A percentile compares a stretch with the other conserved stretches of the same genome.
Evolutionary conservation across 805 yeast genomes (phyloP).

Genomic region (Candida insectalens): DNA sequence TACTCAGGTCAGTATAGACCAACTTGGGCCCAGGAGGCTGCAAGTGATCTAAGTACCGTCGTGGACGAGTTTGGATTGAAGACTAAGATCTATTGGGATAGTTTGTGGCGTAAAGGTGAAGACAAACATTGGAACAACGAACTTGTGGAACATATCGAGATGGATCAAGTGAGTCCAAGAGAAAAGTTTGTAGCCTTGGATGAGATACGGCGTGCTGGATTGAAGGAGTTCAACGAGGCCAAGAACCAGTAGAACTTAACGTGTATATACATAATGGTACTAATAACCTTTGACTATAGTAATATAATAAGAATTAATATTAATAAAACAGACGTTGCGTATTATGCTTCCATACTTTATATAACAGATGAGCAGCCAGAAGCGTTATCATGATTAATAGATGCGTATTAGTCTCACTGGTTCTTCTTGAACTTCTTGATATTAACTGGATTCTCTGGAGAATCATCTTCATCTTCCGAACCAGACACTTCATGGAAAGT

Average conservation of each 20-base stretch:
- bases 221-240: slow-evolving; percentile 10
- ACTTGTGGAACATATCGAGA: slow-evolving; percentile 48
- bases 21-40: slow-evolving; percentile 82
- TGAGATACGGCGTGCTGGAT: slow-evolving; percentile 35
- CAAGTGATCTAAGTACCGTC: slow-evolving; percentile 68
- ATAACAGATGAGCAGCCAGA: too few relatives aligned
- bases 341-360: too few relatives aligned
- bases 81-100: slow-evolving; percentile 70
- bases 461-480: slow-evolving; percentile 3
- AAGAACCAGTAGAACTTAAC: not conserved
- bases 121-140: slow-evolving; percentile 58
- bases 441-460: slow-evolving; percentile 3
- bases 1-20: slow-evolving; percentile 83
- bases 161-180: slow-evolving; percentile 49
- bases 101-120: slow-evolving; percentile 80
- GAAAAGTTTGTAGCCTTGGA: slow-evolving; percentile 61
- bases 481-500: slow-evolving; percentile 3
- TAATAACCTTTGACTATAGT: not conserved
- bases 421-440: slow-evolving; percentile 1
- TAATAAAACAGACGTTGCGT: too few relatives aligned
- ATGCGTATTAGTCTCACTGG: too few relatives aligned
- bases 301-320: too few relatives aligned
- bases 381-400: too few relatives aligned
- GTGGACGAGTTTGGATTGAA: slow-evolving; percentile 49
- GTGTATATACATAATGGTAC: not conserved